Percentiles rank a stretch among this genome's conserved stretches.
phyloP scores from a whole-genome alignment of 1,284 basidiomycete species.

The Fomes fomentarius region DNA sequence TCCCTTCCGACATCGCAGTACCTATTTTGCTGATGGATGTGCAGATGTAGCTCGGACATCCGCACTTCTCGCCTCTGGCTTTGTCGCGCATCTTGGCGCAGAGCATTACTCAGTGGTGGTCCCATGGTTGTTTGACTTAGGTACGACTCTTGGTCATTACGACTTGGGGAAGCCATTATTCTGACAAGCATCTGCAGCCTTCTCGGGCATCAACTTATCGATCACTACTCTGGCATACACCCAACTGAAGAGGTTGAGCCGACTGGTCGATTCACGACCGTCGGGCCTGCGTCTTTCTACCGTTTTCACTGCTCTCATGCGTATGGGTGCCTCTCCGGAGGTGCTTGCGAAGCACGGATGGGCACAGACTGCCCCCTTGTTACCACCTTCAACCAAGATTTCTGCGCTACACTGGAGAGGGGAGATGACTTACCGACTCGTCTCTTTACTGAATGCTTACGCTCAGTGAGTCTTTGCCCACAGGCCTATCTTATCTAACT shows the following conservation, averaged over 20 bases:
- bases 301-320: slow-evolving; percentile 16
- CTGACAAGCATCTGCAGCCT: slow-evolving; percentile 1
- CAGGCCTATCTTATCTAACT: too few relatives aligned
- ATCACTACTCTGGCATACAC: slow-evolving; percentile 14
- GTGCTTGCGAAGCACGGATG: slow-evolving; percentile 18
- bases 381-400: not conserved
- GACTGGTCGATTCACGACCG: not conserved
- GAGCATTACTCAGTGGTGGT: slow-evolving; percentile 17
- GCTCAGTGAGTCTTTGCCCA: slow-evolving; percentile 53
- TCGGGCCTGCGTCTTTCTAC: slow-evolving; percentile 9
- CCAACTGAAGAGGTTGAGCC: slow-evolving; percentile 12
- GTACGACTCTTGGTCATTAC: slow-evolving; percentile 11
- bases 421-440: slow-evolving; percentile 42
- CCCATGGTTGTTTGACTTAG: slow-evolving; percentile 30
- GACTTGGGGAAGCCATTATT: not conserved
- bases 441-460: slow-evolving; percentile 47
- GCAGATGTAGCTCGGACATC: slow-evolving; percentile 44
- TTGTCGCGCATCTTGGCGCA: slow-evolving; percentile 17
- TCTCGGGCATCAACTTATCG: slow-evolving; percentile 5
- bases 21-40: not conserved
- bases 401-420: slow-evolving; percentile 27
- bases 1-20: too few relatives aligned
- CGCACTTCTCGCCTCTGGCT: slow-evolving; percentile 40
- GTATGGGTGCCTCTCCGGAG: slow-evolving; percentile 23
- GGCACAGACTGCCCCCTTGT: not conserved